These are phyloP conservation scores for Aspergillus vadensis DNA, from an alignment of 2,329 filamentous ascomycete genomes.

Conservation along the genomic window DNA sequence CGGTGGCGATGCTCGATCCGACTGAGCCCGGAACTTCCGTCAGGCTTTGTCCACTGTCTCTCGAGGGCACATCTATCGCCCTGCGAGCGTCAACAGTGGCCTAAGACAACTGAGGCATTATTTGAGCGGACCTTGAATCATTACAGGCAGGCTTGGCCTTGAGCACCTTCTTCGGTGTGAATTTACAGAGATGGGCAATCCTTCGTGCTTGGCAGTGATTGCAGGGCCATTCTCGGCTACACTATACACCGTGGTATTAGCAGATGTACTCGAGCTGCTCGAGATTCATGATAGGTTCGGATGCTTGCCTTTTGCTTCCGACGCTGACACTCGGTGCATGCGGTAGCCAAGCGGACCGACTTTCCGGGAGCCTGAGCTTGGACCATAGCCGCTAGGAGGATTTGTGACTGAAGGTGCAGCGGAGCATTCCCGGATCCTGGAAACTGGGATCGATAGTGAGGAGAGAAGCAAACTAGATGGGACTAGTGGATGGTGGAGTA, in stretches of 20 bases:
- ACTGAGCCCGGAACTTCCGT: neutral
- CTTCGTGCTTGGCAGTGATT: conserved; percentile 53
- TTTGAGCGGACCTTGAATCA: conserved; percentile 16
- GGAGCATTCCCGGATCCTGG: no score
- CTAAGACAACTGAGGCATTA: neutral
- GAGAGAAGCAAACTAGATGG: no score
- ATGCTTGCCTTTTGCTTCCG: conserved; percentile 53
- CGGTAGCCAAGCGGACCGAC: conserved; percentile 20
- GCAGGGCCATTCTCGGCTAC: conserved; percentile 54
- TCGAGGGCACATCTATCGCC: neutral
- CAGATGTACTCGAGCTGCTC: neutral
- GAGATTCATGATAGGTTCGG: neutral
- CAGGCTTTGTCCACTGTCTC: neutral
- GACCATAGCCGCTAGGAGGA: no score
- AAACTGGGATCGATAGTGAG: no score
- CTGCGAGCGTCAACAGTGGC: neutral
- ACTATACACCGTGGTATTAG: conserved; percentile 34
- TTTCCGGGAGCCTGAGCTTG: conserved; percentile 8
- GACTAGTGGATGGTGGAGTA: no score
- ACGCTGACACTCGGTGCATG: conserved; percentile 54
- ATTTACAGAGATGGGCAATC: conserved; percentile 53
- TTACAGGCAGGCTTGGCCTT: conserved; percentile 9
- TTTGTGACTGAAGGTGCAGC: no score
- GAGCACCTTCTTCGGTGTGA: conserved; percentile 38
- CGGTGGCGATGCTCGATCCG: neutral